Evolutionary conservation across 345 rosid species (phyloP), one percentile per base, ranked within the genome.

Genomic region (Cardamine occulta): DNA sequence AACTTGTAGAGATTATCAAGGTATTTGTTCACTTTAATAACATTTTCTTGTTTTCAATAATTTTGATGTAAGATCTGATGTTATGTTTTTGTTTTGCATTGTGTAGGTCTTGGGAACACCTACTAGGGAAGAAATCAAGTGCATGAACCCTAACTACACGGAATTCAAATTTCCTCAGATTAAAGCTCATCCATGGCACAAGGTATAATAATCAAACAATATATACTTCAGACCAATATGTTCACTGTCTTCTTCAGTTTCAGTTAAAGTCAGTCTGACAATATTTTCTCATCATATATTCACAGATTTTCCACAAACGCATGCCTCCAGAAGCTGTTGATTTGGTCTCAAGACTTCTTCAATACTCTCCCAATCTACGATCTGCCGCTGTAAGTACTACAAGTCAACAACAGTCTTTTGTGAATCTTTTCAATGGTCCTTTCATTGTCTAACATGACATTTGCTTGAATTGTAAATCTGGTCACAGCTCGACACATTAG

Each of bases 111-210:
- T 94, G 82, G 98, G 98, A 54, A 94, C 98, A 63, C 98, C 98
- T 53, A 94, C 98, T 0, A 85, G 98, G 79, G 98, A 94, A 84
- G 98, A 94, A 86, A 94, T 94, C 58, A 91, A 91, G 72, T 94
- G 99, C 88, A 95, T 95, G 99, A 95, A 95, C 58, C 99, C 99
- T 18, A 88, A 92, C 66, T 95, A 95, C 76, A 95, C 97, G 0
- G 99, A 95, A 74, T 90, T 86, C 83, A 91, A 94, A 66, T 94
- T 94, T 63, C 98, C 98, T 72, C 98, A 93, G 84, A 93, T 93
- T 37, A 93, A 93, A 80, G 98, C 98, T 74, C 98, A 91, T 76
- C 98, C 98, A 4, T 94, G 98, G 98, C 98, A 94, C 80, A 94
- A 95, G 96, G 99, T 94, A 84, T 29, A 8, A 8, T 7, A 15